Conservation (phyloP, 345 rosid genomes). For the Cardamine occulta region DNA sequence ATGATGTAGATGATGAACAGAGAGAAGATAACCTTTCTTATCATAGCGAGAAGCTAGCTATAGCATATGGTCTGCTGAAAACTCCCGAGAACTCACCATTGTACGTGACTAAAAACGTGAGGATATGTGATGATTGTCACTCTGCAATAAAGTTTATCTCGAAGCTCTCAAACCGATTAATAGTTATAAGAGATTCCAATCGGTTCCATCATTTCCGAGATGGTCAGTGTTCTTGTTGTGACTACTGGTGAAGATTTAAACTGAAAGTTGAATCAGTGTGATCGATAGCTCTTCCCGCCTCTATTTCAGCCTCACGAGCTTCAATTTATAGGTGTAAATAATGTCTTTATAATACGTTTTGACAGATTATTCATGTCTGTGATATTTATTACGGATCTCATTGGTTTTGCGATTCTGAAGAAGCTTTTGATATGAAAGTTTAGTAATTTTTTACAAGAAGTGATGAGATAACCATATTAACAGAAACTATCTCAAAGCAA, state of each 20-base stretch:
- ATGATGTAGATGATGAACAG: constrained; percentile 87
- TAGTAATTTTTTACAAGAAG: constrained; percentile 10
- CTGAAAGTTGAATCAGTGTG: neutral
- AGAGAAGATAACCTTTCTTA: constrained; percentile 69
- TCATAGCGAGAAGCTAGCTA: constrained; percentile 89
- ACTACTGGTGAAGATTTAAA: constrained; percentile 43
- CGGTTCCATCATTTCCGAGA: constrained; percentile 78
- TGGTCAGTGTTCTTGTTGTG: constrained; percentile 75
- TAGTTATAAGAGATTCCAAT: constrained; percentile 77
- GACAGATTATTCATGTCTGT: constrained; percentile 10
- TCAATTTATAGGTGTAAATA: constrained; percentile 3
- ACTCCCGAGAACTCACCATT: constrained; percentile 63
- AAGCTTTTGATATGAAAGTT: constrained; percentile 25
- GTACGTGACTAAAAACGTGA: constrained; percentile 65
- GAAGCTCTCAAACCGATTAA: constrained; percentile 53
- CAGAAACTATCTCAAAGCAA: constrained; percentile 27
- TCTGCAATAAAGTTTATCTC: constrained; percentile 77
- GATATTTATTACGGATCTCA: neutral
- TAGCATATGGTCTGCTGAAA: constrained; percentile 78
- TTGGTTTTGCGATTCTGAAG: constrained; percentile 7
- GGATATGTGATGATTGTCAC: constrained; percentile 92
- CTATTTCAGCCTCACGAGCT: constrained; percentile 4
- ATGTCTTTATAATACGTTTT: neutral
- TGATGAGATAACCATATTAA: constrained; percentile 31
- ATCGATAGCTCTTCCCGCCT: neutral